Evolutionary conservation across 805 yeast genomes (phyloP).

Genomic region (Candida tammaniensis): DNA sequence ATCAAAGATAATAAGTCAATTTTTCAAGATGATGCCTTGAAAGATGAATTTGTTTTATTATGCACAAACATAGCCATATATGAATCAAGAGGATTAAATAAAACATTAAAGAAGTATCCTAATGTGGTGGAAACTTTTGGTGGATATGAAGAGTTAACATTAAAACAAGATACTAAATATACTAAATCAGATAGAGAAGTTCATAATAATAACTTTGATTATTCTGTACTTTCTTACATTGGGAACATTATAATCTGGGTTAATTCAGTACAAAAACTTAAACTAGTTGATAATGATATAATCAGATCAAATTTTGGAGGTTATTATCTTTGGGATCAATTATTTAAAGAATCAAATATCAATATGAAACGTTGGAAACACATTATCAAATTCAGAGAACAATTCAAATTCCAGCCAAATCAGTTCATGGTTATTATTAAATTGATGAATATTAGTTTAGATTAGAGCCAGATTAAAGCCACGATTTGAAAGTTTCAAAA

Average conservation of each 20-base stretch:
- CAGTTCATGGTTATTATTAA: conserved; percentile 37
- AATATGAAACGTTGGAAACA: conserved; percentile 43
- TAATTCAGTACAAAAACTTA: conserved; percentile 4
- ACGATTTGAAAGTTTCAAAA: too few species aligned
- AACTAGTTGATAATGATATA: conserved; percentile 1
- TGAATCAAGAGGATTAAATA: conserved; percentile 35
- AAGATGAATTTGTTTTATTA: conserved; percentile 23
- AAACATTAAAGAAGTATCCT: conserved; percentile 21
- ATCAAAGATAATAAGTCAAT: conserved; percentile 2
- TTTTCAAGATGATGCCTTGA: conserved; percentile 8
- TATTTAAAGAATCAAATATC: conserved; percentile 30
- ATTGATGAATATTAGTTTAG: conserved; percentile 32
- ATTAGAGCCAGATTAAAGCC: too few species aligned
- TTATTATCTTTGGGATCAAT: conserved; percentile 38
- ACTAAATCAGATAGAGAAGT: conserved; percentile 33
- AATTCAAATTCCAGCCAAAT: conserved; percentile 36
- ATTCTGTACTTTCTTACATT: conserved; percentile 33
- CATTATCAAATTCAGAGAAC: conserved; percentile 33
- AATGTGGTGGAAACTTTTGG: conserved; percentile 27
- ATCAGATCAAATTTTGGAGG: conserved; percentile 29
- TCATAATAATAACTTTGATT: conserved; percentile 36
- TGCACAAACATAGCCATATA: conserved; percentile 34
- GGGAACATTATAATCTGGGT: conserved; percentile 39
- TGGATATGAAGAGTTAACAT: conserved; percentile 27
- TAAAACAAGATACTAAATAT: conserved; percentile 30